These are phyloP conservation scores for Heterobasidion parviporum DNA, from an alignment of 1,284 basidiomycete species.

Conservation along the genomic window DNA sequence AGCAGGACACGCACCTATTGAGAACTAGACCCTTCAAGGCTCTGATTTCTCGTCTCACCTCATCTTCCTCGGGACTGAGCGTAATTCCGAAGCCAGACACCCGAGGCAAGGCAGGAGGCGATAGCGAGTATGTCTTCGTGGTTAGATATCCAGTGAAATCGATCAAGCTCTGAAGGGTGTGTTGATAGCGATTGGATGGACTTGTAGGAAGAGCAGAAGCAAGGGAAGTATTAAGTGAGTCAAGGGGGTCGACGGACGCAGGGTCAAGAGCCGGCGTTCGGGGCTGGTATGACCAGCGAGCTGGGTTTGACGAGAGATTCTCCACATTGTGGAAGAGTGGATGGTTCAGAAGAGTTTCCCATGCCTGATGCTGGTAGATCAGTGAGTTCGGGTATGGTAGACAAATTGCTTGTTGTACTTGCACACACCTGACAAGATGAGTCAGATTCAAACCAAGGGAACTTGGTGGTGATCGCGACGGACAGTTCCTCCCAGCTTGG, in stretches of 20 bases:
- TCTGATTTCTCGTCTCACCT: background rate
- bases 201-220: constrained; percentile 21
- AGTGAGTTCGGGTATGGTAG: background rate
- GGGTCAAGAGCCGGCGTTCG: constrained; percentile 31
- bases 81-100: constrained; percentile 18
- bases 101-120: constrained; percentile 17
- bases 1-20: constrained; percentile 7
- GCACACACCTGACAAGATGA: background rate
- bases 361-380: constrained; percentile 40
- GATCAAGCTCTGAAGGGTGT: constrained; percentile 47
- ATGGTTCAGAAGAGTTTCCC: constrained; percentile 49
- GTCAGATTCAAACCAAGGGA: background rate
- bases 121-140: constrained; percentile 46
- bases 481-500: background rate
- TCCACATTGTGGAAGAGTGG: constrained; percentile 34
- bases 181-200: constrained; percentile 29
- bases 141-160: constrained; percentile 64
- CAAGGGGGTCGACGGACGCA: constrained; percentile 38
- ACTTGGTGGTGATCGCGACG: background rate
- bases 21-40: background rate
- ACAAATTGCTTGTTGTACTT: background rate
- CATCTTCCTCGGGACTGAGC: constrained; percentile 11
- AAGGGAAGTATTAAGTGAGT: constrained; percentile 34
- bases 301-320: constrained; percentile 18
- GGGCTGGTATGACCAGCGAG: constrained; percentile 45